Evolutionary conservation across 2,329 filamentous ascomycete species (phyloP), one percentile per base, ranked within the genome.

Genomic region (Pezicula carpinea): DNA sequence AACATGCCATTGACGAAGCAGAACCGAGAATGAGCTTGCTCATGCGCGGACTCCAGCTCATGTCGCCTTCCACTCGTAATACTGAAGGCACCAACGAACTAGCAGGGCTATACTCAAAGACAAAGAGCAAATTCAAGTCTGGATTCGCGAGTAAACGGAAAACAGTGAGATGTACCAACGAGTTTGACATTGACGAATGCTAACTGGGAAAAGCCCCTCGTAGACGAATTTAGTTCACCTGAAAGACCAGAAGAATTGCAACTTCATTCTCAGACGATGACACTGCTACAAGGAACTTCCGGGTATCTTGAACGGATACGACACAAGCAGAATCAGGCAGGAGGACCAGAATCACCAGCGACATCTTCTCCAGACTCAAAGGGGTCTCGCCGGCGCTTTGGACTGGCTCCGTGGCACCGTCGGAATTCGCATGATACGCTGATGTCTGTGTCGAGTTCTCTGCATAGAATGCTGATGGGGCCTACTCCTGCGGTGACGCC

Each of bases 351-450:
- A n/a, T 53, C 55, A 4, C 50, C 43, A 13, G 50, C 40, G 13
- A 31, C 10, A 13, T 34, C 22, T 19, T 44, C 43, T 13, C 31
- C 15, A 5, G 32, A 19, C 17, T 44, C 43, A 6, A 44, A 36
- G 19, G 55, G 43, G 44, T 49, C 44, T 35, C 48, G 49, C 33
- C 52, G 55, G 33, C 39, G 40, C 29, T 58, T 61, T 36, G 62
- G 60, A 7, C 44, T 61, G 23, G 59, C 61, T 19, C 62, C 62
- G n/a, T 64, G 62, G 62, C 60, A 64, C 42, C 57, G 57, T 13
- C 55, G 45, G 36, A 43, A 43, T 11, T 64, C 62, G 3, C 48
- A 58, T 7, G 59, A 58, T 22, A 61, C 60, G 4, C 23, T 61
- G 3, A 17, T 57, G 2, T 63, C 58, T 13, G 51, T 51, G 6